A percentile compares a stretch with the other conserved stretches of the same genome.
Conservation (phyloP, 257 asterid genomes). For the Euphrasia confusa region DNA sequence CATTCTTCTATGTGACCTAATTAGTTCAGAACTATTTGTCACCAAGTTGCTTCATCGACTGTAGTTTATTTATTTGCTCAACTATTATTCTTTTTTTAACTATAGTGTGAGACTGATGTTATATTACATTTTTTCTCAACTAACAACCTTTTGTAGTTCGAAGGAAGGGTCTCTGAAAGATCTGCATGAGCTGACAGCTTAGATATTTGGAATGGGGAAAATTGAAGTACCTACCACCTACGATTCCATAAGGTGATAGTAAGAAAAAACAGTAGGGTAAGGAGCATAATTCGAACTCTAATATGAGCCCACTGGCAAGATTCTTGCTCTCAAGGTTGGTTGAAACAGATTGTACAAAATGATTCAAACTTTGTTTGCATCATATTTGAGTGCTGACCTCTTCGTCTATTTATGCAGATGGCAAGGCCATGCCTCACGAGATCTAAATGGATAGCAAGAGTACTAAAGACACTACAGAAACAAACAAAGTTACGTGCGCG, state of each 20-base stretch:
- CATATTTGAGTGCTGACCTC: background rate
- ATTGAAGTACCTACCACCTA: conserved; percentile 44
- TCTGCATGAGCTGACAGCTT: conserved; percentile 76
- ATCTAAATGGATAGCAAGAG: conserved; percentile 31
- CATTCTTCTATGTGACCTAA: no score
- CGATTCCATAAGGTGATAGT: conserved; percentile 50
- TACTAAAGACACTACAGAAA: no score
- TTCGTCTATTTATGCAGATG: conserved; percentile 51
- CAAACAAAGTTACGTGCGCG: no score
- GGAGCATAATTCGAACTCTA: conserved; percentile 67
- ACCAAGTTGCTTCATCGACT: conserved; percentile 79
- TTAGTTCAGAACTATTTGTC: conserved; percentile 64
- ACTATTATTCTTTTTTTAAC: no score
- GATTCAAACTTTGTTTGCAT: no score
- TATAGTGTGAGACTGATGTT: background rate
- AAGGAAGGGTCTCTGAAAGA: conserved; percentile 76
- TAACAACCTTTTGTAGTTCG: conserved; percentile 46
- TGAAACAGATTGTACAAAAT: background rate
- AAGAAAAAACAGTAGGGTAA: conserved; percentile 69
- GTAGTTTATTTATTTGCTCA: conserved; percentile 43
- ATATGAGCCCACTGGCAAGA: conserved; percentile 91
- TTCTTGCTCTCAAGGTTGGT: conserved; percentile 95
- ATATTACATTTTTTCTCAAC: conserved; percentile 22
- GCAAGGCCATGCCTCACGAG: conserved; percentile 83
- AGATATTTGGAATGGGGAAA: conserved; percentile 55